Evolutionary conservation across 2,329 filamentous ascomycete species (phyloP).

Genomic region (Chaetomium strumarium): DNA sequence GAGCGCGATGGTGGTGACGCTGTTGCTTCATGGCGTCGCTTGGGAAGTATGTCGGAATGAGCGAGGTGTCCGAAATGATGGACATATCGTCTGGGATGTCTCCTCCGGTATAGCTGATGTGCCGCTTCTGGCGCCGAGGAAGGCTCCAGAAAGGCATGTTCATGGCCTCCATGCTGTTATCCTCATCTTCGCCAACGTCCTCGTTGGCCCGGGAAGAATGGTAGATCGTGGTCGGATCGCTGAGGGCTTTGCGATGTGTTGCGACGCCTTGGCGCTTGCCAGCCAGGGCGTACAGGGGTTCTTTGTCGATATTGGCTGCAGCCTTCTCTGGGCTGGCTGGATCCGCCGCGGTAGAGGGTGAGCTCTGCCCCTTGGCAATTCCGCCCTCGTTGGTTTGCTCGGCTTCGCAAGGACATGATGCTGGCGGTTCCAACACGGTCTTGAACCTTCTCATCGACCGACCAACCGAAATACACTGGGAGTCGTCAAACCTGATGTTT

Average conservation of each 20-base stretch:
- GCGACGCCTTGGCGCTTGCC: background rate
- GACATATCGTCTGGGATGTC: constrained; percentile 19
- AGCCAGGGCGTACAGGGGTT: background rate
- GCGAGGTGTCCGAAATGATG: constrained; percentile 18
- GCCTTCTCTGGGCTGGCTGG: background rate
- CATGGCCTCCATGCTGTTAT: constrained; percentile 13
- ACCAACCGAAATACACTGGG: constrained; percentile 18
- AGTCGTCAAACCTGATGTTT: constrained; percentile 16
- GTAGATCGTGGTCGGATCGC: background rate
- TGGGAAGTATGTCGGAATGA: constrained; percentile 22
- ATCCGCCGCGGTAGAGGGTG: background rate
- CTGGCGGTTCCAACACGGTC: background rate
- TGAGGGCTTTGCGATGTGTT: background rate
- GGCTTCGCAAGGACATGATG: background rate
- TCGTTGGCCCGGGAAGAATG: background rate
- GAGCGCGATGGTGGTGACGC: constrained; percentile 4
- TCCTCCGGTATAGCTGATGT: background rate
- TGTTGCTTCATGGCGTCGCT: constrained; percentile 15
- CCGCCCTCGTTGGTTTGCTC: background rate
- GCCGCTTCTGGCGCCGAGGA: background rate
- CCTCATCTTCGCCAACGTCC: background rate
- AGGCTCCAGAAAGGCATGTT: constrained; percentile 18
- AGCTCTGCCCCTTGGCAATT: background rate
- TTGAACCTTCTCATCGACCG: constrained; percentile 10
- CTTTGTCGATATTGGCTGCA: background rate